Evolutionary conservation across 177 flowering plant genomes (phyloP), one percentile per base, ranked within the genome.

Genomic region (Vitis hybrid): DNA sequence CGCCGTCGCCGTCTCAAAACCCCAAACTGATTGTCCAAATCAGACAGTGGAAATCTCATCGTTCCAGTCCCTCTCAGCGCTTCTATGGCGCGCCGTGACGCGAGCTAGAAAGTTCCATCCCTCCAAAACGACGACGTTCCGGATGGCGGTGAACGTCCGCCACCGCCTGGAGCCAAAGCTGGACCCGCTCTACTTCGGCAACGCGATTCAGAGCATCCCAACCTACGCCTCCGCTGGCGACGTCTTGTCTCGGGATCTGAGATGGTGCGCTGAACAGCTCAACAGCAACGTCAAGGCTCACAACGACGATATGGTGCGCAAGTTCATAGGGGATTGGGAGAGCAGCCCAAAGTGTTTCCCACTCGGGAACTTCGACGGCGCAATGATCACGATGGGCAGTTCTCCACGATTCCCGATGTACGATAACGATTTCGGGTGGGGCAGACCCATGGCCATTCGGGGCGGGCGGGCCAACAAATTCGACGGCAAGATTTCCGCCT

Each of bases 351-450:
- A 75, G 77, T 70, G 80, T 34, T 85, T 81, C 70, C 87, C 83
- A 15, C 59, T 87, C 52, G 88, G 91, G 34, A 80, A 84, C 62
- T 76, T 83, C 40, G 91, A 89, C 74, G 87, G 87, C 5, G 85
- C 82, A 23, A 74, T 78, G 74, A 71, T 91, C 50, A 79, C 87
- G 30, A 85, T 86, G 85, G 93, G 90, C 2, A 85, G 91, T 73
- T 89, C 93, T 1, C 90, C 93, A 14, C 74, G 89, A 62, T 90
- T 90, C 62, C 89, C 88, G 10, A 87, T 89, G 90, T 90, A 87
- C 71, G 89, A 82, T 13, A 84, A 82, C 64, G 92, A 90, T 76
- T 86, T 90, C 70, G 94, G 94, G 61, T 86, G 90, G 93, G 93
- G 93, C 1, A 73, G 80, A 56, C 88, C 93, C 15, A 40, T 85